Percentiles rank a stretch among this genome's conserved stretches.
Evolutionary conservation across 768 basidiomycete species (phyloP).

Genomic region (Lactarius trivialis): DNA sequence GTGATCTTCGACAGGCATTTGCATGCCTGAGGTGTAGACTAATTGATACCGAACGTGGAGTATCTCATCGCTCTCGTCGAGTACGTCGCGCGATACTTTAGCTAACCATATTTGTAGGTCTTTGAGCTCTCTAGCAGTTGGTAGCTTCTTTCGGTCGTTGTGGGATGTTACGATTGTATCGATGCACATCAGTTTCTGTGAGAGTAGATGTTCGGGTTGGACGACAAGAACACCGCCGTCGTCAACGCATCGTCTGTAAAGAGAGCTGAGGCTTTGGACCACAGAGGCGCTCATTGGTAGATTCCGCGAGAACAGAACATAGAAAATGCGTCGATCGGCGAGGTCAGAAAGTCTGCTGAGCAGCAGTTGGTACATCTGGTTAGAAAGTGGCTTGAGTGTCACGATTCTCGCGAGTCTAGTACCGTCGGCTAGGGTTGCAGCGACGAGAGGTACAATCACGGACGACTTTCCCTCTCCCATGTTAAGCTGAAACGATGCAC

Average conservation of each 20-base stretch:
- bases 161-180: conserved; percentile 29
- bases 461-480: conserved; percentile 55
- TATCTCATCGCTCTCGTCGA: no score
- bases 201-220: conserved; percentile 51
- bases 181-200: conserved; percentile 42
- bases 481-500: conserved; percentile 43
- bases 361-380: conserved; percentile 44
- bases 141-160: conserved; percentile 23
- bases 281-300: conserved; percentile 25
- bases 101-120: not conserved
- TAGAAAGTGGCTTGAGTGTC: conserved; percentile 40
- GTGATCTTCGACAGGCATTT: no score
- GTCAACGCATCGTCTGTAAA: conserved; percentile 36
- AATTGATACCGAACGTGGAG: no score
- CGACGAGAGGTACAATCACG: conserved; percentile 45
- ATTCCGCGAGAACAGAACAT: conserved; percentile 44
- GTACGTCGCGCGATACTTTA: no score
- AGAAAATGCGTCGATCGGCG: conserved; percentile 40
- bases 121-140: conserved; percentile 39
- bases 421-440: conserved; percentile 37
- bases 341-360: conserved; percentile 37
- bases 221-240: conserved; percentile 39
- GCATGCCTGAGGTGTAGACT: no score
- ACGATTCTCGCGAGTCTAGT: conserved; percentile 41
- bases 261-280: conserved; percentile 23